Percentiles rank a stretch among this genome's conserved stretches.
Conservation (phyloP, 1,284 basidiomycete species). For the Meripilus lineatus region DNA sequence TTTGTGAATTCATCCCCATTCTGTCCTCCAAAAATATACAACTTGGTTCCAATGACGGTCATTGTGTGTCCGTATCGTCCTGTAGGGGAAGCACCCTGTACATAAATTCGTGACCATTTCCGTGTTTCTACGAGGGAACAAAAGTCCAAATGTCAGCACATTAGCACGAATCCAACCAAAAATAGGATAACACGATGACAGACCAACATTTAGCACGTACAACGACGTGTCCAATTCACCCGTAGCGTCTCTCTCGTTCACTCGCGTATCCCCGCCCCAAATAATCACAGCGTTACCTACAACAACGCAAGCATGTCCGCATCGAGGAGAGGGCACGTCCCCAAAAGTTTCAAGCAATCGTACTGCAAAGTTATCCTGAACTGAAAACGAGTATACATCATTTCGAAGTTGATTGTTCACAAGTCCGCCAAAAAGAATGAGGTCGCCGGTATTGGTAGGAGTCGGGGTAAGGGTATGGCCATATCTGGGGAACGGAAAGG, state of each 20-base stretch:
- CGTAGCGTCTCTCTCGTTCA: background rate
- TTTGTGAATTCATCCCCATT: slow-evolving; percentile 86
- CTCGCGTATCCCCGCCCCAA: slow-evolving; percentile 91
- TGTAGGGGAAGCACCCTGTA: slow-evolving; percentile 58
- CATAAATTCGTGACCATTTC: slow-evolving; percentile 83
- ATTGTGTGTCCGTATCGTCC: slow-evolving; percentile 92
- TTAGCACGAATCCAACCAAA: background rate
- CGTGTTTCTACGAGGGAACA: slow-evolving; percentile 45
- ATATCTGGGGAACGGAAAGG: slow-evolving; percentile 88
- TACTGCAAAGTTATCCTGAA: slow-evolving; percentile 63
- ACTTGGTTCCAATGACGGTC: slow-evolving; percentile 78
- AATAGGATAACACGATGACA: slow-evolving; percentile 24
- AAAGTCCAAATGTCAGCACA: background rate
- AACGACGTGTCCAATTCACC: slow-evolving; percentile 51
- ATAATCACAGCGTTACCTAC: slow-evolving; percentile 89
- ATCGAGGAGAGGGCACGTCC: slow-evolving; percentile 78
- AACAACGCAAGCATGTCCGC: slow-evolving; percentile 88
- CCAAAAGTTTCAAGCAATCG: slow-evolving; percentile 77
- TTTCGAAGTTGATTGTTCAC: slow-evolving; percentile 83
- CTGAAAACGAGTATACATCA: slow-evolving; percentile 83
- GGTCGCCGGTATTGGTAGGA: slow-evolving; percentile 70
- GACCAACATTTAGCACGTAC: slow-evolving; percentile 88
- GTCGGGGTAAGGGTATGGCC: slow-evolving; percentile 86
- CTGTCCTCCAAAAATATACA: slow-evolving; percentile 92
- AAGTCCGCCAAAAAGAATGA: slow-evolving; percentile 91